Conservation (phyloP, 2,329 filamentous ascomycete species). For the Ilyonectria mors-panacis region DNA sequence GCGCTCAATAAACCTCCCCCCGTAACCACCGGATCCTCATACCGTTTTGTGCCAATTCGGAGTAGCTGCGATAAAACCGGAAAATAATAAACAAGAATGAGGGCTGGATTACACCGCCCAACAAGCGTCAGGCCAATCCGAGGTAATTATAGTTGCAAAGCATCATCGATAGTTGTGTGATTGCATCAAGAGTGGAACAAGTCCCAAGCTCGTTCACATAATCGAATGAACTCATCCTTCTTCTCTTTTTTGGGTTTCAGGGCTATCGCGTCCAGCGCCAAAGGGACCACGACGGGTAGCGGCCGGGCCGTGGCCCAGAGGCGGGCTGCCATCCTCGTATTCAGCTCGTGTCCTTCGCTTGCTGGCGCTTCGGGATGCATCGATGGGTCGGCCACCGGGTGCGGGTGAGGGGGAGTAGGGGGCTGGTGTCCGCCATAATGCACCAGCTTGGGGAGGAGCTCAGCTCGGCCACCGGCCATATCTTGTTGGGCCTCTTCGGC, state of each 20-base stretch:
- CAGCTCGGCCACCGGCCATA: constrained; percentile 90
- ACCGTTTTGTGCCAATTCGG: constrained; percentile 42
- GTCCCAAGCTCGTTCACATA: constrained; percentile 95
- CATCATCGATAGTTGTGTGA: constrained; percentile 34
- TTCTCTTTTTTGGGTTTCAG: constrained; percentile 87
- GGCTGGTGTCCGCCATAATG: constrained; percentile 97
- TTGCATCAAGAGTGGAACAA: constrained; percentile 86
- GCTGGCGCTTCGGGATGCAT: constrained; percentile 71
- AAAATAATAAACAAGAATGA: constrained; percentile 46
- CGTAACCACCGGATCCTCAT: constrained; percentile 35
- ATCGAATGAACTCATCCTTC: constrained; percentile 90
- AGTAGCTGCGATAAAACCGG: constrained; percentile 40
- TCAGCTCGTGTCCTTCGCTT: constrained; percentile 88
- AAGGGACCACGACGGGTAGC: constrained; percentile 78
- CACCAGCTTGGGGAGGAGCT: constrained; percentile 91
- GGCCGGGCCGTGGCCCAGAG: constrained; percentile 81
- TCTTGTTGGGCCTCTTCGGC: constrained; percentile 96
- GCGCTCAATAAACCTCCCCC: constrained; percentile 35
- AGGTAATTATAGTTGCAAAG: constrained; percentile 38
- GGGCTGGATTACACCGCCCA: constrained; percentile 30
- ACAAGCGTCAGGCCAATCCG: constrained; percentile 18
- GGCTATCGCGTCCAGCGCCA: constrained; percentile 85
- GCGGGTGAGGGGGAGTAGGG: constrained; percentile 90
- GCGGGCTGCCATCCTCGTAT: constrained; percentile 94
- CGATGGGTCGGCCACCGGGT: constrained; percentile 63